Evolutionary conservation across 1,284 basidiomycete genomes (phyloP).

Genomic region (Inonotus hispidus): DNA sequence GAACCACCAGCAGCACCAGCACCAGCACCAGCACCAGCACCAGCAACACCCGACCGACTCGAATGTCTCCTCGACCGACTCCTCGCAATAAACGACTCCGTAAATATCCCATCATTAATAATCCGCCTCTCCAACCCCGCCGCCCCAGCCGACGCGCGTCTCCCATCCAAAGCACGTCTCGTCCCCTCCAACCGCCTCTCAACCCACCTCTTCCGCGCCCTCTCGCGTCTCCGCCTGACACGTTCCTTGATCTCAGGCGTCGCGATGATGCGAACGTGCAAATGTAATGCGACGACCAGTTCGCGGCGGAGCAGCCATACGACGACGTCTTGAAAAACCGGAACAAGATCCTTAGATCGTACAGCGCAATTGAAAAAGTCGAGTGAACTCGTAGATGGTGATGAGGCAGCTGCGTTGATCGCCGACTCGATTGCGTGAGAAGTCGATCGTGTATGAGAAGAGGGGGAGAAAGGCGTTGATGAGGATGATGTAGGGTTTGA

Average conservation of each 20-base stretch:
- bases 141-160: background rate
- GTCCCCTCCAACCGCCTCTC: constrained; percentile 1
- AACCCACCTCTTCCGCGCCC: constrained; percentile 23
- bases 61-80: constrained; percentile 2
- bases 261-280: constrained; percentile 81
- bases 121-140: background rate
- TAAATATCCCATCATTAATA: background rate
- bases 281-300: constrained; percentile 80
- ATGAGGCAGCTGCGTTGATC: background rate
- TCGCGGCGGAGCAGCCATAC: constrained; percentile 89
- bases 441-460: background rate
- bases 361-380: constrained; percentile 79
- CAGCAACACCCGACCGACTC: constrained; percentile 3
- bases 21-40: background rate
- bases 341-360: constrained; percentile 58
- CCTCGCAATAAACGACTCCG: constrained; percentile 10
- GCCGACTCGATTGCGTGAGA: background rate
- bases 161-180: constrained; percentile 11
- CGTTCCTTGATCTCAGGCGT: constrained; percentile 70
- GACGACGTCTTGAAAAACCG: constrained; percentile 78
- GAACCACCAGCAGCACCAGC: no score
- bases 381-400: constrained; percentile 7
- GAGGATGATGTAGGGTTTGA: constrained; percentile 50
- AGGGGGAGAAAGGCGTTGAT: constrained; percentile 6
- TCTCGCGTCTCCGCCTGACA: constrained; percentile 44